These are phyloP conservation scores for Hanseniaspora gamundiae DNA, from an alignment of 1,139 yeast species.

Conservation along the genomic window DNA sequence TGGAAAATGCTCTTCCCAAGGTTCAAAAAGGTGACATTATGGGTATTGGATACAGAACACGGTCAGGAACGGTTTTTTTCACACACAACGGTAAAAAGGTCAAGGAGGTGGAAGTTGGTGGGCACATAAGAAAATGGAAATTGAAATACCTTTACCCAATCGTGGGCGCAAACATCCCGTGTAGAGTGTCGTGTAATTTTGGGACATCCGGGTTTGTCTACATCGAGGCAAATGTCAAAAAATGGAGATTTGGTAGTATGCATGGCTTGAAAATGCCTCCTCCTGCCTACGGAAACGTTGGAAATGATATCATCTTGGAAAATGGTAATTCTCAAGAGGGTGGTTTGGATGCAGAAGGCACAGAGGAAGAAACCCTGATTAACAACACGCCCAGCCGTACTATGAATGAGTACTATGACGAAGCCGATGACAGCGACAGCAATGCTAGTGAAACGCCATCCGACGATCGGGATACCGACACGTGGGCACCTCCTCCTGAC, in stretches of 20 bases:
- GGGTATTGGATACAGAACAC: slow-evolving; percentile 52
- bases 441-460: slow-evolving; percentile 2
- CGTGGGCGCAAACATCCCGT: slow-evolving; percentile 69
- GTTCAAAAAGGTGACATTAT: slow-evolving; percentile 60
- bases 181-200: slow-evolving; percentile 68
- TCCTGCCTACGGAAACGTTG: slow-evolving; percentile 49
- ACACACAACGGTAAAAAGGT: slow-evolving; percentile 60
- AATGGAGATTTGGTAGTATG: slow-evolving; percentile 80
- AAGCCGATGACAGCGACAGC: slow-evolving; percentile 1
- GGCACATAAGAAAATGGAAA: slow-evolving; percentile 66
- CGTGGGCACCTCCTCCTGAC: slow-evolving; percentile 7
- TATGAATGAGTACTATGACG: slow-evolving; percentile 11
- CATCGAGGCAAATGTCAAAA: slow-evolving; percentile 82
- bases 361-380: slow-evolving; percentile 2
- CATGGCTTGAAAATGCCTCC: slow-evolving; percentile 62
- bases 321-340: slow-evolving; percentile 23
- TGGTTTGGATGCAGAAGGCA: not conserved
- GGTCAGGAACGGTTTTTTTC: slow-evolving; percentile 52
- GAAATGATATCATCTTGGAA: slow-evolving; percentile 29
- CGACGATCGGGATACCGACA: slow-evolving; percentile 1
- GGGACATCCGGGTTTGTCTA: slow-evolving; percentile 91
- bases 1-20: slow-evolving; percentile 56
- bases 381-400: slow-evolving; percentile 9
- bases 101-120: slow-evolving; percentile 56
- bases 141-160: slow-evolving; percentile 80